A percentile compares a stretch with the other conserved stretches of the same genome.
Evolutionary conservation across 768 basidiomycete species (phyloP).

Genomic region (Trametes punicea): DNA sequence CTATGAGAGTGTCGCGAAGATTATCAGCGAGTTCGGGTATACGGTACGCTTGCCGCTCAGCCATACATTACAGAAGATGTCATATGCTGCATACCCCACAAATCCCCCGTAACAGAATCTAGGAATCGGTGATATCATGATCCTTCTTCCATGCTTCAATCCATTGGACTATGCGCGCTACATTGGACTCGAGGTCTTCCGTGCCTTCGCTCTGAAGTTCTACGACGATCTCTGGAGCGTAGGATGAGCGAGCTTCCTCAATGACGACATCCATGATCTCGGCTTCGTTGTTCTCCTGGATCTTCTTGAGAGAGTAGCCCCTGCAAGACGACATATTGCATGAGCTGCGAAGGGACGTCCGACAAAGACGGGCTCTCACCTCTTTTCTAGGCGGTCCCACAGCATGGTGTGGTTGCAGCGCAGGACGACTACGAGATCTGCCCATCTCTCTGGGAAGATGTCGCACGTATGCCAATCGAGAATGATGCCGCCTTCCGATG

Average conservation of each 20-base stretch:
- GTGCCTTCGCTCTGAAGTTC: constrained; percentile 74
- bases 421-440: constrained; percentile 91
- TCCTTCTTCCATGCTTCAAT: constrained; percentile 65
- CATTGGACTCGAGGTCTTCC: constrained; percentile 83
- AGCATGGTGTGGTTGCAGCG: constrained; percentile 83
- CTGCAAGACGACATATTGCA: constrained; percentile 38
- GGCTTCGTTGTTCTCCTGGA: constrained; percentile 97
- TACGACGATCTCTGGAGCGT: constrained; percentile 81
- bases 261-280: constrained; percentile 95
- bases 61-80: no score
- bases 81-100: background rate
- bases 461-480: constrained; percentile 97
- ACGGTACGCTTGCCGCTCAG: no score
- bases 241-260: constrained; percentile 85
- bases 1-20: no score
- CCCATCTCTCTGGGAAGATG: constrained; percentile 93
- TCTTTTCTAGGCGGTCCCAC: constrained; percentile 88
- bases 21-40: no score
- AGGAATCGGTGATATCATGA: constrained; percentile 1
- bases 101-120: background rate
- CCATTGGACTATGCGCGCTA: constrained; percentile 87
- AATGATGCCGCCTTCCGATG: constrained; percentile 69
- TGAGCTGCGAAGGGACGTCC: background rate
- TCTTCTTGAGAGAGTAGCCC: constrained; percentile 85
- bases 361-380: constrained; percentile 45